phyloP scores from a whole-genome alignment of 106 monocot genomes.

The Allium cepa region DNA sequence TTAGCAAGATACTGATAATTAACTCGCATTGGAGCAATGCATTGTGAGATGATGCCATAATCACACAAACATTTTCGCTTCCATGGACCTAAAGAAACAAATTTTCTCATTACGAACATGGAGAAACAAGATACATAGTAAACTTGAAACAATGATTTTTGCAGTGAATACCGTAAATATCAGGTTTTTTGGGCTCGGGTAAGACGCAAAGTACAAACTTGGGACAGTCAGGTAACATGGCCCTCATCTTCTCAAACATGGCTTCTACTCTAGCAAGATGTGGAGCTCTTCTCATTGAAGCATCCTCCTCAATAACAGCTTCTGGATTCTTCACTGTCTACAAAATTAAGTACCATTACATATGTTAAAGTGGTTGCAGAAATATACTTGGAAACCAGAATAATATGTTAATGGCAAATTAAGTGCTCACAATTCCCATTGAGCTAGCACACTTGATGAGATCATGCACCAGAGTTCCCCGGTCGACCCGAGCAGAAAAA shows the following conservation, averaged over 20 bases:
- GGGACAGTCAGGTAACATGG: slow-evolving; percentile 38
- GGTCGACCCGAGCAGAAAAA: slow-evolving; percentile 83
- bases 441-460: slow-evolving; percentile 64
- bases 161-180: slow-evolving; percentile 61
- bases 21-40: slow-evolving; percentile 63
- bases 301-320: slow-evolving; percentile 62
- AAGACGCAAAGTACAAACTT: slow-evolving; percentile 76
- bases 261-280: slow-evolving; percentile 56
- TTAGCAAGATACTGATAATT: slow-evolving; percentile 87
- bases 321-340: slow-evolving; percentile 65
- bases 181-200: slow-evolving; percentile 76
- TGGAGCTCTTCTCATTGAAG: slow-evolving; percentile 32
- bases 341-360: not conserved
- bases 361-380: not conserved
- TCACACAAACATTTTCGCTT: slow-evolving; percentile 77
- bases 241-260: slow-evolving; percentile 59
- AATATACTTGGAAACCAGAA: not conserved
- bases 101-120: slow-evolving; percentile 1
- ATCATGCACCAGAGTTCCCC: slow-evolving; percentile 35
- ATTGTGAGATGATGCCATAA: slow-evolving; percentile 82
- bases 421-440: slow-evolving; percentile 78
- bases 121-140: not conserved
- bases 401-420: not conserved
- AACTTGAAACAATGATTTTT: not conserved
- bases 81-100: slow-evolving; percentile 69